These are phyloP conservation scores for Thraustochytrium striatum DNA, from an alignment of 352 stramenopile species.

Conservation along the genomic window DNA sequence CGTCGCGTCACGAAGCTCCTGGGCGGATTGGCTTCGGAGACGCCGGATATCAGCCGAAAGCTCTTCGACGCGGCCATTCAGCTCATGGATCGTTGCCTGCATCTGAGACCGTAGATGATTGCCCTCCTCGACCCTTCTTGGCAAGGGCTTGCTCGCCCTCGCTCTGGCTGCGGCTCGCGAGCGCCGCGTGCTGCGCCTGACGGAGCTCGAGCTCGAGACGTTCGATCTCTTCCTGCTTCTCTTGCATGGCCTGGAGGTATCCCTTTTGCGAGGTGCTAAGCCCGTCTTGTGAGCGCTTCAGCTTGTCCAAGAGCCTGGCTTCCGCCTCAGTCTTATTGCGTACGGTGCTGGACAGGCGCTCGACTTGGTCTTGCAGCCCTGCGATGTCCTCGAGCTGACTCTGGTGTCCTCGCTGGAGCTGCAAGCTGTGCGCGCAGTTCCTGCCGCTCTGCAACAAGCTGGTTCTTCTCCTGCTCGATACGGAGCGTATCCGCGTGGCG, in stretches of 20 bases:
- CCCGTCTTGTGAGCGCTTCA: neutral
- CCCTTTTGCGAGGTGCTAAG: slow-evolving; percentile 26
- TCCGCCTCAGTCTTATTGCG: neutral
- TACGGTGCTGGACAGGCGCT: neutral
- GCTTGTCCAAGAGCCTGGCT: neutral
- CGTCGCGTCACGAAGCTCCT: neutral
- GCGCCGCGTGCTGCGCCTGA: slow-evolving; percentile 2
- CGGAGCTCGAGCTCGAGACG: slow-evolving; percentile 8
- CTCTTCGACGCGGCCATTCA: neutral
- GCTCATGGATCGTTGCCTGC: neutral
- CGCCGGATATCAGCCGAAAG: neutral
- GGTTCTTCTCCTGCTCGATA: neutral
- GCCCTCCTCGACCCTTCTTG: neutral
- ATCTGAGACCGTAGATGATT: neutral
- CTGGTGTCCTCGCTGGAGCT: neutral
- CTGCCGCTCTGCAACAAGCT: neutral
- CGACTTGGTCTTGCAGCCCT: neutral
- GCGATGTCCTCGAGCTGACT: neutral
- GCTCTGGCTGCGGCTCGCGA: neutral
- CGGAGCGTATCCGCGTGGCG: slow-evolving; percentile 11
- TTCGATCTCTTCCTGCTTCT: slow-evolving; percentile 39
- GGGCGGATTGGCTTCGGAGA: neutral
- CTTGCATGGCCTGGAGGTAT: slow-evolving; percentile 9
- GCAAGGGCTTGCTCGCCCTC: neutral
- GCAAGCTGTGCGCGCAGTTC: neutral